A percentile compares a stretch with the other conserved stretches of the same genome.
phyloP scores from a whole-genome alignment of 2,329 filamentous ascomycete species.

The Sarocladium strictum region DNA sequence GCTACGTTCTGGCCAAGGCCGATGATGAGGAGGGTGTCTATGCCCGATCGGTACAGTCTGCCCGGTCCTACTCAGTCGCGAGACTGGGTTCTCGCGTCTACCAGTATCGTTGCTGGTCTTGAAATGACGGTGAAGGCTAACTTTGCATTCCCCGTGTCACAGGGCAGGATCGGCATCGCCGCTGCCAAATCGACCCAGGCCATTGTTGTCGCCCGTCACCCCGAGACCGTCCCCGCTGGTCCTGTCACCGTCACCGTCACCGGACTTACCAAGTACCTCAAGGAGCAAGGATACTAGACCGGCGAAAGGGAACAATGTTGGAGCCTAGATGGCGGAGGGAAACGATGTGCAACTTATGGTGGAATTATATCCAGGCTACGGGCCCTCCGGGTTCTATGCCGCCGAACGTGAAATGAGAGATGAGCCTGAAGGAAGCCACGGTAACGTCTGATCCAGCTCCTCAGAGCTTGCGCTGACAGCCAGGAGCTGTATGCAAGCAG shows the following conservation, averaged over 20 bases:
- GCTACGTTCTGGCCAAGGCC: constrained; percentile 70
- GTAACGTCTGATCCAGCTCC: constrained; percentile 1
- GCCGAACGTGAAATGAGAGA: not conserved
- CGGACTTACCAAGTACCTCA: constrained; percentile 81
- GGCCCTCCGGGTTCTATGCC: not conserved
- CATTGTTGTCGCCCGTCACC: constrained; percentile 83
- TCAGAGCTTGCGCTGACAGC: not conserved
- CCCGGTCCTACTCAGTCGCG: too few relatives aligned
- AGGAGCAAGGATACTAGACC: constrained; percentile 67
- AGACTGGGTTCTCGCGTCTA: too few relatives aligned
- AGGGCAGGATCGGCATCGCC: constrained; percentile 73
- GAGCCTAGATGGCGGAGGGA: not conserved
- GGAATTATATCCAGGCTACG: constrained; percentile 3
- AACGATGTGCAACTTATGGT: constrained; percentile 9
- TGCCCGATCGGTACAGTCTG: constrained; percentile 68
- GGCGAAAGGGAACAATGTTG: not conserved
- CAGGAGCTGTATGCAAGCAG: not conserved
- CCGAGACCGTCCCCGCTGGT: constrained; percentile 65
- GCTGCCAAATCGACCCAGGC: constrained; percentile 85
- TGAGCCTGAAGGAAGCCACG: not conserved
- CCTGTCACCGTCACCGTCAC: constrained; percentile 75
- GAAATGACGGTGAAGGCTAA: not conserved
- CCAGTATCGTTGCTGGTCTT: too few relatives aligned
- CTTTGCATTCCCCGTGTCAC: constrained; percentile 10
- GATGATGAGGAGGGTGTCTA: constrained; percentile 72